Evolutionary conservation across 352 stramenopile species (phyloP).

Genomic region (Pythium periplocum): DNA sequence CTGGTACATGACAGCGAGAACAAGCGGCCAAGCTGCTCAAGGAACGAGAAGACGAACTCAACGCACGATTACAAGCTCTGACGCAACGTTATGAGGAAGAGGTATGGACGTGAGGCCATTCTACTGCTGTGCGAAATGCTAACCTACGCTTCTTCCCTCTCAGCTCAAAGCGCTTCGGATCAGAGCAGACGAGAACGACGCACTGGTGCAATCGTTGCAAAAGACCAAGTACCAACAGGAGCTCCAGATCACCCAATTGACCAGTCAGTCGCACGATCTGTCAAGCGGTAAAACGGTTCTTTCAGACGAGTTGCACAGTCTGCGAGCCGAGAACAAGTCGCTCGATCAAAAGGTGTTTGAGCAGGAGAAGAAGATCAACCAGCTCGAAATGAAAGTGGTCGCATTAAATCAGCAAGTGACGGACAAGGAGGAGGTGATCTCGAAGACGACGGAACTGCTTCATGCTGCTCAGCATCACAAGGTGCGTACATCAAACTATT

Average conservation of each 20-base stretch:
- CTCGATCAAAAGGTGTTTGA: constrained; percentile 76
- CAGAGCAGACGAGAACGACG: constrained; percentile 42
- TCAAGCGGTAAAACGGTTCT: constrained; percentile 33
- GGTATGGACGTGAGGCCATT: constrained; percentile 21
- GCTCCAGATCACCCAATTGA: constrained; percentile 69
- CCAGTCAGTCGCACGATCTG: constrained; percentile 53
- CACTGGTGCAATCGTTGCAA: constrained; percentile 42
- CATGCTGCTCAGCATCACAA: constrained; percentile 64
- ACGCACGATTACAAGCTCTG: constrained; percentile 58
- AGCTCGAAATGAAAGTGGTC: constrained; percentile 60
- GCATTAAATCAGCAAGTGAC: constrained; percentile 71
- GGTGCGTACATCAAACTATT: constrained; percentile 5
- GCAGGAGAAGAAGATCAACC: constrained; percentile 81
- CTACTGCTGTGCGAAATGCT: neutral
- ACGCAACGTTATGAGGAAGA: constrained; percentile 60
- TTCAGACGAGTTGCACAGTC: constrained; percentile 37
- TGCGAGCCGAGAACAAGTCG: constrained; percentile 71
- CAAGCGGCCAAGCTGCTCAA: constrained; percentile 41
- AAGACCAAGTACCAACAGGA: constrained; percentile 81
- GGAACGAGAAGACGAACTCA: constrained; percentile 54
- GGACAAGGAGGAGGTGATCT: constrained; percentile 73
- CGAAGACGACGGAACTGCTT: constrained; percentile 67
- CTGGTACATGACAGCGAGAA: constrained; percentile 22
- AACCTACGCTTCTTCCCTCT: neutral
- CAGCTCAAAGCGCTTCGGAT: constrained; percentile 45